Base-by-base conservation (phyloP, 2,329 filamentous ascomycete species). In the Aspergillus neoniger region DNA sequence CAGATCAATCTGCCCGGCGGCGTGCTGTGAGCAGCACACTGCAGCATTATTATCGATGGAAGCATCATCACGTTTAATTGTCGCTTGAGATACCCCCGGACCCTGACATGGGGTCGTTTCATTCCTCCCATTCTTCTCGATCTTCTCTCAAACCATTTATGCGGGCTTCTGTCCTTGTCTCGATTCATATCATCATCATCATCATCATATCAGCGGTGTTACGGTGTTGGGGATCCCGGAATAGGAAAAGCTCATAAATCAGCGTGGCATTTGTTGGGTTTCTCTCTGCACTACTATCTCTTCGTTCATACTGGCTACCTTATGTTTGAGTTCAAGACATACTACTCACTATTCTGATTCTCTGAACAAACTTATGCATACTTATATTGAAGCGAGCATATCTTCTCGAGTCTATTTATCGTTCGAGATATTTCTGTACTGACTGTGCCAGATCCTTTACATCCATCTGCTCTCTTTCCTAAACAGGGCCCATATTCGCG, bases 1-100 rank as follows among this genome's bases (percentile, higher is more conserved):
- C 72, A 73, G 57, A 74, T 74, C 60, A 71, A 74, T 54, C 57
- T 74, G 36, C 72, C 72, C 0, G 72, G 72, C 21, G 72, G 72
- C 17, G 72, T 74, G 50, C 56, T 74, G 52, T 74, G 63, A 73
- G 9, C 28, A 36, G 32, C 19, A 21, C 15, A 15, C 47, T n/a
- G 10, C 10, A 30, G 5, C 23, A 43, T n/a, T 12, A 21, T 50
- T 50, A 28, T 57, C 32, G 43, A 61, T 57, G 56, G 51, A 56
- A 61, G 39, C 49, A 25, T 50, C 41, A 14, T 17, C 17, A 25
- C 38, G 19, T 63, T 62, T 47, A 56, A 49, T 61, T 58, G 55
- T 56, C 50, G 57, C 62, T 63, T 67, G 62, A 67, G 64, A 69
- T 69, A 66, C 67, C 65, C 41, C 52, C 32, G 23, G 23, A 14